These are phyloP conservation scores for Leishmania tropica DNA, from an alignment of 208 protist species.

Conservation along the genomic window DNA sequence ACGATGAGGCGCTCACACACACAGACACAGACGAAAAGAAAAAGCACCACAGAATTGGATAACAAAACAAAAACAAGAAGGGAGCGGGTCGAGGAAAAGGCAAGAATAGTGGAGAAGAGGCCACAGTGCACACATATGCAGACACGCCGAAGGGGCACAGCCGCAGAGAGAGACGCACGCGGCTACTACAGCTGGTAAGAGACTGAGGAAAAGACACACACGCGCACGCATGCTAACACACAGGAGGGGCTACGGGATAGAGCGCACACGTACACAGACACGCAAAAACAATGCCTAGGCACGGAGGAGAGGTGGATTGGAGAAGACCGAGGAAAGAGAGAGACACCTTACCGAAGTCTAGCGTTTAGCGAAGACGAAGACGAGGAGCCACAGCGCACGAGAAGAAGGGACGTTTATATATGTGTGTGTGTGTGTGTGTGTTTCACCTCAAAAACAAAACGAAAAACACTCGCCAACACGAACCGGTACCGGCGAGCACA, in stretches of 20 bases:
- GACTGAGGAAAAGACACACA: not conserved
- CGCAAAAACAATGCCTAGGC: not conserved
- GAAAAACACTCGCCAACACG: not conserved
- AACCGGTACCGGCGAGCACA: not conserved
- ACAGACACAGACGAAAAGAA: not conserved
- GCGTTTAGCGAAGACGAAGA: not conserved
- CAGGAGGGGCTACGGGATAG: not conserved
- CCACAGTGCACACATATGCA: not conserved
- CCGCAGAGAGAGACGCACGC: not conserved
- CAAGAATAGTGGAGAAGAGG: not conserved
- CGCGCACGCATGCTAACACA: not conserved
- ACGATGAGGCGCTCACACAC: not conserved
- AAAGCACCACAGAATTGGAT: not conserved
- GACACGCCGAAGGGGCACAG: not conserved
- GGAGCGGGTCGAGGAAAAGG: not conserved
- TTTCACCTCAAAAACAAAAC: not conserved
- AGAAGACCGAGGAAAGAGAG: not conserved
- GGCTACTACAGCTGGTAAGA: not conserved
- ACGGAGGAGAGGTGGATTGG: not conserved
- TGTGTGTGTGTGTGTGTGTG: not conserved
- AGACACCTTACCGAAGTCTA: not conserved
- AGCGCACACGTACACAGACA: not conserved
- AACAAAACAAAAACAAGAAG: not conserved
- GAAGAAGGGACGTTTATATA: not conserved
- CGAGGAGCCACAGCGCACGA: not conserved